Percentiles rank a stretch among this genome's conserved stretches.
These are phyloP conservation scores for Cladophialophora yegresii DNA, from an alignment of 2,329 filamentous ascomycete genomes.

Conservation along the genomic window DNA sequence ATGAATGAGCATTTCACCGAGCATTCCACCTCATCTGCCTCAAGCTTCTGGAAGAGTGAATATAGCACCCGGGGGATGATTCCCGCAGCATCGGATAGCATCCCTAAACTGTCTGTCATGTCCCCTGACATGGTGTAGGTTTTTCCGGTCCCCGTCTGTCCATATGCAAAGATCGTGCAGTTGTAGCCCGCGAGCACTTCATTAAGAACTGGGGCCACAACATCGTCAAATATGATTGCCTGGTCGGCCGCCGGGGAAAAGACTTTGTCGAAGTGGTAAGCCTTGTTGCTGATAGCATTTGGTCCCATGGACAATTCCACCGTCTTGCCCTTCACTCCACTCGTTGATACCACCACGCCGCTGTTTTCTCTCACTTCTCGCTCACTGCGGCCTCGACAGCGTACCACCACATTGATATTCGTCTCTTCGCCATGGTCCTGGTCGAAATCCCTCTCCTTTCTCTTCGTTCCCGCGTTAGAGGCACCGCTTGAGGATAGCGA, in stretches of 20 bases:
- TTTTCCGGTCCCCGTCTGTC: conserved; percentile 96
- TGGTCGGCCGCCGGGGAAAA: conserved; percentile 95
- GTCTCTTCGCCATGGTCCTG: conserved; percentile 73
- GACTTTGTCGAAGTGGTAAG: conserved; percentile 94
- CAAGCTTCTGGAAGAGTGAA: conserved; percentile 80
- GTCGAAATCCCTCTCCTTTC: conserved; percentile 85
- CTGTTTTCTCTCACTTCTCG: conserved; percentile 93
- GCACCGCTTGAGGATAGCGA: conserved; percentile 62
- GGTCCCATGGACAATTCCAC: conserved; percentile 91
- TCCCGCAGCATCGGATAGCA: conserved; percentile 86
- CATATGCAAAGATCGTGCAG: conserved; percentile 98
- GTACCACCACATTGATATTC: conserved; percentile 96
- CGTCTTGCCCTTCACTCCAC: conserved; percentile 80
- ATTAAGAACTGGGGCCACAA: conserved; percentile 87
- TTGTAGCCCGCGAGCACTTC: conserved; percentile 97
- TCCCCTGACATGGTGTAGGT: conserved; percentile 99
- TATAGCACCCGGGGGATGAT: conserved; percentile 93
- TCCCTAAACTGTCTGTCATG: conserved; percentile 81
- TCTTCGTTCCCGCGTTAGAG: conserved; percentile 66
- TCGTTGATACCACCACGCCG: conserved; percentile 83
- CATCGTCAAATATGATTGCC: conserved; percentile 90
- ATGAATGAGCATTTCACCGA: conserved; percentile 98
- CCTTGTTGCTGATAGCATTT: conserved; percentile 90
- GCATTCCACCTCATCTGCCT: conserved; percentile 74
- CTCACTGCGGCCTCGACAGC: conserved; percentile 89